phyloP scores from a whole-genome alignment of 2,329 filamentous ascomycete species.

The Elsinoe australis region DNA sequence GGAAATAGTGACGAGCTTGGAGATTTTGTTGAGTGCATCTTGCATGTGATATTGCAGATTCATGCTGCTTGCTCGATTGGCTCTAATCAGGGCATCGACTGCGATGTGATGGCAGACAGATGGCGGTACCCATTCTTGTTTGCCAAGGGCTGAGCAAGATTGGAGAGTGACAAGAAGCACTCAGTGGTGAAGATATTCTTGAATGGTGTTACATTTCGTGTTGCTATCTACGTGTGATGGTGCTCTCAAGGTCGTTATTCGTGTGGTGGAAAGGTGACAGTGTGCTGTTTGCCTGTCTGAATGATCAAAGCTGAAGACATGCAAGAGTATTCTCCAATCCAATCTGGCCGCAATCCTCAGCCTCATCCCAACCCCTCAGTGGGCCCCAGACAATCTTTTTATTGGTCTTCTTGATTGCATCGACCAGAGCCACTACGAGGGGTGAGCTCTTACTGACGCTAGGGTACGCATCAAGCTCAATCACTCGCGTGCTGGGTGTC shows the following conservation, averaged over 20 bases:
- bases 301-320: conserved; percentile 16
- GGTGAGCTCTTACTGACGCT: conserved; percentile 58
- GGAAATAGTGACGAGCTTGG: conserved; percentile 1
- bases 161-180: no score
- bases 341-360: conserved; percentile 31
- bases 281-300: neutral
- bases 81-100: neutral
- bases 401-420: conserved; percentile 42
- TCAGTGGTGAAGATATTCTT: no score
- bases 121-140: no score
- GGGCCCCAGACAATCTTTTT: conserved; percentile 60
- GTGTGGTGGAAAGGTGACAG: no score
- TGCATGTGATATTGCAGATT: conserved; percentile 1
- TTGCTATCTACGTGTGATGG: conserved; percentile 10
- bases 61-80: neutral
- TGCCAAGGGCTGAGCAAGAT: no score
- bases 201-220: no score
- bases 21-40: neutral
- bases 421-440: conserved; percentile 56
- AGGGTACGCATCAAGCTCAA: conserved; percentile 64
- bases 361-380: conserved; percentile 57
- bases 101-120: no score
- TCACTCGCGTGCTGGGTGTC: conserved; percentile 48
- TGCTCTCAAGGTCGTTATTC: no score
- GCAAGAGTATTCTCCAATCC: conserved; percentile 21